A percentile compares a stretch with the other conserved stretches of the same genome.
These are phyloP conservation scores for Nosema muscidifuracis DNA, from an alignment of 371 early-diverging fungal species.

Conservation along the genomic window DNA sequence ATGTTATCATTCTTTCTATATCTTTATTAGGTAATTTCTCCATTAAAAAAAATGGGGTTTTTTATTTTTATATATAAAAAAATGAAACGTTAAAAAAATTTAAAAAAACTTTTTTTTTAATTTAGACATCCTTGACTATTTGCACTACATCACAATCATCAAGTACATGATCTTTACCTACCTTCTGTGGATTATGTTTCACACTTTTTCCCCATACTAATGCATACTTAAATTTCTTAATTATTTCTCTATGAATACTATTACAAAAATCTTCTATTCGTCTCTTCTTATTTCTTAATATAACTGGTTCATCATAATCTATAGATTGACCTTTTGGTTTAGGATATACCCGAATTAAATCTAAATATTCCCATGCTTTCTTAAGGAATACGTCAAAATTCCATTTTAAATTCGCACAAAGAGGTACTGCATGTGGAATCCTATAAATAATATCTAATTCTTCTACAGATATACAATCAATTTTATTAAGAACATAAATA, in stretches of 20 bases:
- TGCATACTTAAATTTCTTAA: slow-evolving; percentile 86
- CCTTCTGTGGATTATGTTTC: slow-evolving; percentile 94
- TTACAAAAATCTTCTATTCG: slow-evolving; percentile 91
- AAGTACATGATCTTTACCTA: slow-evolving; percentile 86
- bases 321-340: slow-evolving; percentile 92
- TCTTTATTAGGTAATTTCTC: slow-evolving; percentile 52
- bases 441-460: slow-evolving; percentile 80
- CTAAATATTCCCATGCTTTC: slow-evolving; percentile 64
- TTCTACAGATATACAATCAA: slow-evolving; percentile 89
- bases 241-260: slow-evolving; percentile 86
- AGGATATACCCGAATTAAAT: slow-evolving; percentile 72
- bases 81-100: slow-evolving; percentile 4
- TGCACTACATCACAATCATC: slow-evolving; percentile 98
- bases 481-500: slow-evolving; percentile 94
- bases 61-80: not conserved
- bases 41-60: slow-evolving; percentile 17
- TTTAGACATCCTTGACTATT: slow-evolving; percentile 70
- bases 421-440: slow-evolving; percentile 92
- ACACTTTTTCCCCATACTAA: slow-evolving; percentile 95
- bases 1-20: slow-evolving; percentile 62
- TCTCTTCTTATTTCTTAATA: slow-evolving; percentile 70
- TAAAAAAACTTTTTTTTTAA: not conserved
- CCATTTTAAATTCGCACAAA: slow-evolving; percentile 93
- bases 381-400: slow-evolving; percentile 94
- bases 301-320: slow-evolving; percentile 91